Evolutionary conservation across 106 monocot species (phyloP), one percentile per base, ranked within the genome.

Genomic region (Hemerocallis citrina): DNA sequence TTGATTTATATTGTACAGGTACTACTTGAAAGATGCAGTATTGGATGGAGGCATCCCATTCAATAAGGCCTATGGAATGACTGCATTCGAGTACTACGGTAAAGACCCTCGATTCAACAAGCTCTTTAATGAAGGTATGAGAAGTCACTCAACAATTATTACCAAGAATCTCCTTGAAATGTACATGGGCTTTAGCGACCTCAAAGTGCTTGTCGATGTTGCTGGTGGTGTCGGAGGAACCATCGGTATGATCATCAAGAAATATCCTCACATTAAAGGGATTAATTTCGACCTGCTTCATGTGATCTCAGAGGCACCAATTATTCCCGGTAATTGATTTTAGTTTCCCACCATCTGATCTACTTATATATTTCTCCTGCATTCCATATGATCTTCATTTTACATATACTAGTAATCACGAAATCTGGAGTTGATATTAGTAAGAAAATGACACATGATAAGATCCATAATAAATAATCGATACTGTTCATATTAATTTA

Each of bases 271-370:
- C 36, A 52, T 79, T 31, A 61, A 62, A 36, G 79, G 55, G 3
- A 62, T 70, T 52, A 74, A 74, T 58, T 83, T 77, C 20, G 77
- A 82, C 49, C 68, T 77, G 30, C 76, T 69, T 29, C 77, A 73
- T 61, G 76, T 82, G 22, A 82, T 77, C 37, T 68, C 69, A 3
- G 70, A 77, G 1, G 82, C 77, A 1, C 67, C 77, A 0, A 10
- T 49, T 1, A 38, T 83, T 13, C 69, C 61, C 41, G 73, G 77
- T 83, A 17, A 40, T 22, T 52, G 17, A n/a, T n/a, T n/a, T n/a
- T n/a, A n/a, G n/a, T n/a, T n/a, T n/a, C n/a, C n/a, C n/a, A n/a
- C n/a, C n/a, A n/a, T n/a, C n/a, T n/a, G n/a, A n/a, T n/a, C n/a
- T n/a, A n/a, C 1, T 61, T 68, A 7, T 1, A 11, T 35, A 45